These are phyloP conservation scores for Myrmaecium sp. DNA, from an alignment of 2,329 filamentous ascomycete genomes.

Conservation along the genomic window DNA sequence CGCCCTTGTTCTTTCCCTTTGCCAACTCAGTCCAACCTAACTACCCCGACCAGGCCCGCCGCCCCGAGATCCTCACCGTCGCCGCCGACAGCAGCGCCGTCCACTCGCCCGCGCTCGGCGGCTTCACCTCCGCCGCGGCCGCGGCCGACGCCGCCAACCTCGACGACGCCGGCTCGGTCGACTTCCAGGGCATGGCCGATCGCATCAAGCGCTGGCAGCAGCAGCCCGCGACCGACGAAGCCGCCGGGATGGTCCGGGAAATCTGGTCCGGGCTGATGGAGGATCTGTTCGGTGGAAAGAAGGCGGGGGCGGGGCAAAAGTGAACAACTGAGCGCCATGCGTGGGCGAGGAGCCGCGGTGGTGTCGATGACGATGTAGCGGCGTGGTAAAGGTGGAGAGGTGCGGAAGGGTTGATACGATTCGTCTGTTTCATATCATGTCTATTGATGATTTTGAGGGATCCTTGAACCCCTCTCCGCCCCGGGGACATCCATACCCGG, in stretches of 20 bases:
- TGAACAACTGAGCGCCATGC: too few species aligned
- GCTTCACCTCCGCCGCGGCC: conserved; percentile 34
- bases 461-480: too few species aligned
- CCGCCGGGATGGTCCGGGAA: conserved; percentile 25
- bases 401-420: too few species aligned
- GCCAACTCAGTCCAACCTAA: neutral
- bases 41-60: neutral
- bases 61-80: conserved; percentile 39
- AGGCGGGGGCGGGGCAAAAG: too few species aligned
- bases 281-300: conserved; percentile 28
- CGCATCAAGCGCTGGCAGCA: conserved; percentile 22
- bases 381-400: too few species aligned
- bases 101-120: conserved; percentile 35
- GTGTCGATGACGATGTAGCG: too few species aligned
- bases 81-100: conserved; percentile 30
- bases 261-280: conserved; percentile 33
- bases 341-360: too few species aligned
- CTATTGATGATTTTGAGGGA: too few species aligned
- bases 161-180: conserved; percentile 20
- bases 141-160: conserved; percentile 37
- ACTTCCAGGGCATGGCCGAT: conserved; percentile 39
- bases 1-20: too few species aligned
- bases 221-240: conserved; percentile 21
- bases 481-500: too few species aligned
- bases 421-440: too few species aligned